These are phyloP conservation scores for Sapria himalayana DNA, from an alignment of 345 rosid genomes.

Conservation along the genomic window DNA sequence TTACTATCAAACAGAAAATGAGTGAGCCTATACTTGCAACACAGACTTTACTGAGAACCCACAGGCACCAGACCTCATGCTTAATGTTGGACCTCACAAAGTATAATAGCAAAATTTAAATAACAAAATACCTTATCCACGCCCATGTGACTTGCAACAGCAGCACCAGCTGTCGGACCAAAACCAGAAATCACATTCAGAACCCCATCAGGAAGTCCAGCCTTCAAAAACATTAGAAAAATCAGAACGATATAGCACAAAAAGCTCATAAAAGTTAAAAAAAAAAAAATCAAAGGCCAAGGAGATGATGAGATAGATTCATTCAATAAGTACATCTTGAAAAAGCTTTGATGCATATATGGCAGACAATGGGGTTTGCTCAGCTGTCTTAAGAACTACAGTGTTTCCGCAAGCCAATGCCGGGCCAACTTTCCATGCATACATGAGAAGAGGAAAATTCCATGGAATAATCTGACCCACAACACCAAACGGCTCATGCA, in stretches of 20 bases:
- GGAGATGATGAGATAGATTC: conserved; percentile 1
- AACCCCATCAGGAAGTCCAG: conserved; percentile 89
- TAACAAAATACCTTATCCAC: conserved; percentile 52
- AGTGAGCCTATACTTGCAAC: too few species aligned
- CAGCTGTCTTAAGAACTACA: conserved; percentile 69
- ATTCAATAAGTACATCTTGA: conserved; percentile 38
- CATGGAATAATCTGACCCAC: conserved; percentile 92
- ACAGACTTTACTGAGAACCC: too few species aligned
- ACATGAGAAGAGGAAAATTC: conserved; percentile 92
- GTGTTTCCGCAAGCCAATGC: conserved; percentile 91
- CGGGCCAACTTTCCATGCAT: conserved; percentile 80
- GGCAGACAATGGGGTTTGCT: conserved; percentile 82
- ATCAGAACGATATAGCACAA: conserved; percentile 2
- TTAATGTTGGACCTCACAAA: too few species aligned
- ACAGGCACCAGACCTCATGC: too few species aligned
- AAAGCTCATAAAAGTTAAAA: not conserved
- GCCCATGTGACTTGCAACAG: conserved; percentile 78
- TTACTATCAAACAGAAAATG: too few species aligned
- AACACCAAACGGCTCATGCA: conserved; percentile 89
- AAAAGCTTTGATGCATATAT: conserved; percentile 35
- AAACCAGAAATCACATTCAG: conserved; percentile 69
- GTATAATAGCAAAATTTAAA: too few species aligned
- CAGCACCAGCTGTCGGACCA: conserved; percentile 81
- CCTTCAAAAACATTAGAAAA: conserved; percentile 19
- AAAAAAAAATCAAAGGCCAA: not conserved